These are phyloP conservation scores for Hansenula lynferdii DNA, from an alignment of 1,139 yeast species.

Conservation along the genomic window DNA sequence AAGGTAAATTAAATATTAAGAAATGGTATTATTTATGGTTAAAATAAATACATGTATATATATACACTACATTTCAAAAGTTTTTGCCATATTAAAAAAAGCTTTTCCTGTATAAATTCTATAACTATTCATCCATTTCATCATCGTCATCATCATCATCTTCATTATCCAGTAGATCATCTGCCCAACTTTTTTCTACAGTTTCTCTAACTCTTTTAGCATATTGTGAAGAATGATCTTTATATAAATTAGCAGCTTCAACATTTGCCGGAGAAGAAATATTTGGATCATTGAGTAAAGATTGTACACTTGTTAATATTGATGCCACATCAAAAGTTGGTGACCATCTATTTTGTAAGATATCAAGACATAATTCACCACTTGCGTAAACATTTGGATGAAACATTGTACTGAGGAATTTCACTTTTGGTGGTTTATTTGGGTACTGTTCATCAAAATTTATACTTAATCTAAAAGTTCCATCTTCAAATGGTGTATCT, in stretches of 20 bases:
- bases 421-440: constrained; percentile 91
- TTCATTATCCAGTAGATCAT: constrained; percentile 62
- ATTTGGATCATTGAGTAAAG: constrained; percentile 91
- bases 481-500: constrained; percentile 97
- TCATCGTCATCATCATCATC: no score
- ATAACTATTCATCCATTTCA: constrained; percentile 31
- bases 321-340: constrained; percentile 99
- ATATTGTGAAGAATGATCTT: constrained; percentile 92
- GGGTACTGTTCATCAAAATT: constrained; percentile 98
- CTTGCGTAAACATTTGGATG: constrained; percentile 96
- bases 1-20: constrained; percentile 12
- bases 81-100: no score
- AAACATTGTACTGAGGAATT: constrained; percentile 90
- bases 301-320: constrained; percentile 78
- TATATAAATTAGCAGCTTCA: constrained; percentile 93
- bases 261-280: constrained; percentile 97
- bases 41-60: constrained; percentile 25
- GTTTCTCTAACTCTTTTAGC: constrained; percentile 89
- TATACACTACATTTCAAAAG: no score
- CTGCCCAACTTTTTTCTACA: constrained; percentile 90
- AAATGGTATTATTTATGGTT: constrained; percentile 46
- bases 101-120: no score
- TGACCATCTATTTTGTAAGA: constrained; percentile 95
- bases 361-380: constrained; percentile 95
- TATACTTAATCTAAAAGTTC: constrained; percentile 81